Conservation (phyloP, 441 rosid genomes). For the Bocquillonia castaneifolia region DNA sequence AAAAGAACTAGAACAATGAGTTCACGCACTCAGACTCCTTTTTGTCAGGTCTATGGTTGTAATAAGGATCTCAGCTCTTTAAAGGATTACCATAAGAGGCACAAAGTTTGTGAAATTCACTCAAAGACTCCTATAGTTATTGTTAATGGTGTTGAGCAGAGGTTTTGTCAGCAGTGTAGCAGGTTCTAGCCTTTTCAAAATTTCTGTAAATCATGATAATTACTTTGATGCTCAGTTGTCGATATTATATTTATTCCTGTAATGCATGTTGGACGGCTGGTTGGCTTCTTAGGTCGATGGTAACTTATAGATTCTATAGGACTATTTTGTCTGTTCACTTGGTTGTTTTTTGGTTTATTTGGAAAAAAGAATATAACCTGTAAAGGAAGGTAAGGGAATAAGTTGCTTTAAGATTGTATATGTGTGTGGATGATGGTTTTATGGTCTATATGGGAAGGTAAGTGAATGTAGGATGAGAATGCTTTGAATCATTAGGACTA, state of each 20-base stretch:
- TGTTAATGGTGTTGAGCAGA: slow-evolving; percentile 75
- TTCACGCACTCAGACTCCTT: slow-evolving; percentile 36
- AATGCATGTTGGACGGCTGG: slow-evolving; percentile 13
- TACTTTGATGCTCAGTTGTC: not conserved
- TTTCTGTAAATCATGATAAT: not conserved
- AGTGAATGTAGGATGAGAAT: not conserved
- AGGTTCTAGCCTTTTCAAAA: slow-evolving; percentile 45
- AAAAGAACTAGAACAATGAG: slow-evolving; percentile 48
- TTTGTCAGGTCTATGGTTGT: slow-evolving; percentile 78
- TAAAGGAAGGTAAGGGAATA: not conserved
- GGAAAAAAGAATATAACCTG: not conserved
- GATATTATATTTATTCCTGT: not conserved
- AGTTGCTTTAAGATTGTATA: not conserved
- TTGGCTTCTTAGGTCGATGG: slow-evolving; percentile 2
- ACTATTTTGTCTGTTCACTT: not conserved
- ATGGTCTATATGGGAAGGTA: not conserved
- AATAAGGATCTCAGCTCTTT: slow-evolving; percentile 66
- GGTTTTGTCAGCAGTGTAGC: slow-evolving; percentile 98
- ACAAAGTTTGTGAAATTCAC: slow-evolving; percentile 83
- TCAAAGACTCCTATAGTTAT: slow-evolving; percentile 72
- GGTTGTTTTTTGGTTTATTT: not conserved
- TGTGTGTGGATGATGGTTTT: not conserved
- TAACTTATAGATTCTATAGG: not conserved
- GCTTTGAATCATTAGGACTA: not conserved
- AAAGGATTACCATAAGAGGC: slow-evolving; percentile 82